Percentiles rank a stretch among this genome's conserved stretches.
Evolutionary conservation across 495 filamentous ascomycete species (phyloP).

Genomic region (Polyplosphaeria fusca): DNA sequence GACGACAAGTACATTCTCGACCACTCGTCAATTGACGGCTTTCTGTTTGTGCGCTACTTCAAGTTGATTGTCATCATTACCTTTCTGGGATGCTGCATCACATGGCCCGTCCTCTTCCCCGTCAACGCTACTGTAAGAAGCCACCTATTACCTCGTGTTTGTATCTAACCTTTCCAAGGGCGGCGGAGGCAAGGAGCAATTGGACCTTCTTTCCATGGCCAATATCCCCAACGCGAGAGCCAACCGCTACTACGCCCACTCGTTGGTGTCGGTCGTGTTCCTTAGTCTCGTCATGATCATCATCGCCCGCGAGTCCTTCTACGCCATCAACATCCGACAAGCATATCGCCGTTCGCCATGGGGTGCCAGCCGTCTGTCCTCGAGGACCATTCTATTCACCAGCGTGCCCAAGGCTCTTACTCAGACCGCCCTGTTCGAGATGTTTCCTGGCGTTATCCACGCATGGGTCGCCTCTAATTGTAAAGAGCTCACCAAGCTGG

Average conservation of each 20-base stretch:
- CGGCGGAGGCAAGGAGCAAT: conserved; percentile 55
- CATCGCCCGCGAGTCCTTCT: conserved; percentile 87
- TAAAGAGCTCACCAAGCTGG: conserved; percentile 75
- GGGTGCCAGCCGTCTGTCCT: conserved; percentile 86
- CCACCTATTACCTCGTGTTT: neutral
- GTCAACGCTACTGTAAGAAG: conserved; percentile 41
- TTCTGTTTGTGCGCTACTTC: conserved; percentile 45
- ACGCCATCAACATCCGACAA: conserved; percentile 92
- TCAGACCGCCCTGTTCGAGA: conserved; percentile 66
- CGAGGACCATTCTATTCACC: conserved; percentile 88
- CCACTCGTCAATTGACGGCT: conserved; percentile 79
- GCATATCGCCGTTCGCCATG: conserved; percentile 86
- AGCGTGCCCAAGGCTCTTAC: conserved; percentile 79
- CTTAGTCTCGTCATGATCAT: conserved; percentile 84
- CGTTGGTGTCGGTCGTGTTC: conserved; percentile 64
- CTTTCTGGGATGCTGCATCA: conserved; percentile 44
- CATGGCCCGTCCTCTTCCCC: conserved; percentile 47
- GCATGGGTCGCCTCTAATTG: conserved; percentile 84
- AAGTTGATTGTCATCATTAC: conserved; percentile 43
- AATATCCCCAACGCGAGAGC: conserved; percentile 56
- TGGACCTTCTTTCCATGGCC: conserved; percentile 75
- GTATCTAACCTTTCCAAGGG: conserved; percentile 33
- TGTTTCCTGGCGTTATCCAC: conserved; percentile 77
- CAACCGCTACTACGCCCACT: conserved; percentile 74
- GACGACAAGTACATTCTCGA: conserved; percentile 82